Evolutionary conservation across 2,329 filamentous ascomycete genomes (phyloP), one percentile per base, ranked within the genome.

Genomic region (Leptographium galeiforme): DNA sequence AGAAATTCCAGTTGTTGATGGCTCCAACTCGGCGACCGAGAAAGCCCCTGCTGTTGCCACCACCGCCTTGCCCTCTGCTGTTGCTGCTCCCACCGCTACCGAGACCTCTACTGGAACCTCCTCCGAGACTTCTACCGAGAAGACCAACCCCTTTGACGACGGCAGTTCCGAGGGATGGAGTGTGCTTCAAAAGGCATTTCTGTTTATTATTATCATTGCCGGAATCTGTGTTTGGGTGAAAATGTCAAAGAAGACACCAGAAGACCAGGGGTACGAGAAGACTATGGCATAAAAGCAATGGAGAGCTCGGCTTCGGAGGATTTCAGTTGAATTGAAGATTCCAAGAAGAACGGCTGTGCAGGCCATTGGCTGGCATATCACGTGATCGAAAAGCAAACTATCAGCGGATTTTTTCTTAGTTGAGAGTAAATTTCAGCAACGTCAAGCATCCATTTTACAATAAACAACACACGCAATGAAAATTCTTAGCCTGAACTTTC

Each of bases 401-500:
- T 32, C 36, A 14, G n/a, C 25, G 25, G 6, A 43, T n/a, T 14
- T 19, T n/a, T 34, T n/a, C 34, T 38, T 38, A 10, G 32, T 14
- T 10, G 34, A 25, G 34, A 16, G 8, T 5, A 39, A 25, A 30
- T 48, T n/a, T 38, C 8, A 16, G 18, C 34, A 19, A 34, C 45
- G 34, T 16, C 32, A 34, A 30, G 14, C 34, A 16, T 18, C 14
- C 25, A 8, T 33, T 33, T 34, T 30, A 11, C 32, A 18, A 33
- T 39, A 53, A 39, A 38, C 12, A 8, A n/a, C 36, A 19, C 8
- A 19, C 45, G 53, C 51, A 19, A 98, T 98, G 93, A 97, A 97
- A 70, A 75, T 97, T 58, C 81, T 97, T 51, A 96, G 89, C 57
- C 84, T 95, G 63, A 97, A 97, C 72, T 98, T 98, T 70, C 75